Conservation (phyloP, 2,329 filamentous ascomycete genomes). For the Claviceps capensis region DNA sequence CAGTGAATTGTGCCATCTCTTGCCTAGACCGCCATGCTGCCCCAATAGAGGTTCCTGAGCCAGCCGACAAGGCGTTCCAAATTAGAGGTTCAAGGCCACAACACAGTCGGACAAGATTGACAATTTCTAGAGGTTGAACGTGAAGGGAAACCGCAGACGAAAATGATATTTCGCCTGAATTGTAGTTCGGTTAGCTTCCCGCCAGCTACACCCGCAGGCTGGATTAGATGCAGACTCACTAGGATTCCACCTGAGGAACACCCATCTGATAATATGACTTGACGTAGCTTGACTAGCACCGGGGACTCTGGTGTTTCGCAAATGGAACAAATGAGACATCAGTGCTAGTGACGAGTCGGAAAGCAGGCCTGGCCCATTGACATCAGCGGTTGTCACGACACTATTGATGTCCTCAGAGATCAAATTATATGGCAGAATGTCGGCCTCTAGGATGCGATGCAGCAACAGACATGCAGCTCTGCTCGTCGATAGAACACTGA, state of each 20-base stretch:
- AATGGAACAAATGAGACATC: conserved; percentile 55
- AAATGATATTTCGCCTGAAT: conserved; percentile 51
- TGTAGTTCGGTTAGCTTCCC: background rate
- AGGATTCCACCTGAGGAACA: conserved; percentile 70
- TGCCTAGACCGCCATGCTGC: conserved; percentile 33
- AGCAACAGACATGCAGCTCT: conserved; percentile 67
- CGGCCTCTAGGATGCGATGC: conserved; percentile 48
- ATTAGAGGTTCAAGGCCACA: conserved; percentile 36
- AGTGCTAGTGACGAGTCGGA: conserved; percentile 68
- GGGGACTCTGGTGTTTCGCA: conserved; percentile 53
- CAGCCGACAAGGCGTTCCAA: conserved; percentile 17
- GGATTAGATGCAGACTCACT: conserved; percentile 36
- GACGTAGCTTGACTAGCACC: conserved; percentile 53
- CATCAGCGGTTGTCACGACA: conserved; percentile 62
- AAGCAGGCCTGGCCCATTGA: conserved; percentile 65
- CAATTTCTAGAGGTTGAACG: conserved; percentile 49
- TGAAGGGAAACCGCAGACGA: conserved; percentile 51
- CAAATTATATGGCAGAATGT: conserved; percentile 53
- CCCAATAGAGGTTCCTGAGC: conserved; percentile 33
- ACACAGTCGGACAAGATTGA: conserved; percentile 56
- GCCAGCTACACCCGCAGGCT: background rate
- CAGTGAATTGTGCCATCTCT: conserved; percentile 29
- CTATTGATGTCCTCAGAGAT: conserved; percentile 57
- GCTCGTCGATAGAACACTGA: conserved; percentile 57
- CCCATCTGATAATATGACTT: conserved; percentile 66